Evolutionary conservation across 2,329 filamentous ascomycete genomes (phyloP), one percentile per base, ranked within the genome.

Genomic region (Hysterium pulicare): DNA sequence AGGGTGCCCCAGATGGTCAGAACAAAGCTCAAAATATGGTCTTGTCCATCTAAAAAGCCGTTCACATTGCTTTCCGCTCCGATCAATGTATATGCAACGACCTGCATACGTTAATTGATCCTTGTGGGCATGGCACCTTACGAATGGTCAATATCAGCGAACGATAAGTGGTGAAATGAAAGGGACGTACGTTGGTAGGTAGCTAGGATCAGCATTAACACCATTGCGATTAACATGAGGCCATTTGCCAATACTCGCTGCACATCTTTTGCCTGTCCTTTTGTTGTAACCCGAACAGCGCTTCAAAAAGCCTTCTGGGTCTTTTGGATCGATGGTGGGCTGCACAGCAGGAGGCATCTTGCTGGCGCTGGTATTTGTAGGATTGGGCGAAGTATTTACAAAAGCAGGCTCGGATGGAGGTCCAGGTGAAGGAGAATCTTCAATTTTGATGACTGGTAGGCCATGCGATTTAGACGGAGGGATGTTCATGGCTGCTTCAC

Each of bases 11-110:
- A 50, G 42, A 26, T 65, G 59, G 6, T 61, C 46, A 4, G 39
- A 21, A 31, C 61, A 64, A 17, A 63, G 54, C 38, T 63, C 53
- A 33, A 62, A 51, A 41, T 59, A 51, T 3, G 61, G 60, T 3
- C 54, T 58, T 5, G 35, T 56, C 58, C 58, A 63, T 43, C 48
- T 45, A 31, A 62, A 62, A 7, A 60, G 38, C 9, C 48, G 46
- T 11, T 47, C 51, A 31, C 60, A 64, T 41, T 38, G 52, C n/a
- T 54, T 47, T n/a, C 55, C 53, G 31, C 48, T 42, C 4, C 28
- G 5, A 6, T 45, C 26, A 21, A 42, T 42, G 38, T 53, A 55
- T 33, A 61, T 51, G 33, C 59, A 64, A 48, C 53, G 52, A 9
- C 58, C 59, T 1, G 57, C 57, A 24, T 50, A 54, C 24, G 41